Base-by-base conservation (phyloP, 2,329 filamentous ascomycete genomes). In the Clonostachys solani region DNA sequence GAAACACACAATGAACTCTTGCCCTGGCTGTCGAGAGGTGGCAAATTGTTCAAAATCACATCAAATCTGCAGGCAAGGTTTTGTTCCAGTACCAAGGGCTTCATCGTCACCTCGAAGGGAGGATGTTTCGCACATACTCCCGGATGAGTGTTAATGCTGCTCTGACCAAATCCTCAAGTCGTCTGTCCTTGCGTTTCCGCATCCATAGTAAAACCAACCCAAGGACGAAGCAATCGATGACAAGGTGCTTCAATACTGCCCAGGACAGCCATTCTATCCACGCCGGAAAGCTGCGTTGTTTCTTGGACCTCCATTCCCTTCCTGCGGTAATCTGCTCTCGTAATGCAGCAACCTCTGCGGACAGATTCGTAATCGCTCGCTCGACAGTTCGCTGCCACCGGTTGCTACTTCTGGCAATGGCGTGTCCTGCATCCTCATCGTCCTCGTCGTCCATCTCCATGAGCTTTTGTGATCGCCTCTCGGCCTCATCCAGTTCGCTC, bases 291-390 rank as follows among this genome's bases (percentile, higher is more conserved):
- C 80, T 84, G 51, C 80, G 80, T 51, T 81, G 79, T 54, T 78
- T 84, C 54, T 80, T 80, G 16, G 81, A 78, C 51, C 81, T 80
- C 69, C 87, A 87, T 54, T 92, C 81, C 12, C 87, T 77, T 0
- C 89, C 84, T 0, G 83, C 80, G 46, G 90, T 86, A 55, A 97
- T 86, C 62, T 97, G 92, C 67, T 99, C 94, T 35, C 94, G 81
- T 51, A 97, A 69, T 1, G 94, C 94, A 2, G 94, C 92, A 33
- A 99, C 83, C 67, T 99, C 94, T 15, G 91, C 87, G 6, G 92
- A 95, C 69, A 97, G 84, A 56, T 91, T 89, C 47, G 92, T 89
- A 48, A 97, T 76, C 18, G 90, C 89, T 40, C 84, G 80, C 69
- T 97, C 92, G 51, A 97, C 86, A 56, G 87, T 84, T 50, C 81